Base-by-base conservation (phyloP, 139 green algal species). In the Volvox reticuliferus region DNA sequence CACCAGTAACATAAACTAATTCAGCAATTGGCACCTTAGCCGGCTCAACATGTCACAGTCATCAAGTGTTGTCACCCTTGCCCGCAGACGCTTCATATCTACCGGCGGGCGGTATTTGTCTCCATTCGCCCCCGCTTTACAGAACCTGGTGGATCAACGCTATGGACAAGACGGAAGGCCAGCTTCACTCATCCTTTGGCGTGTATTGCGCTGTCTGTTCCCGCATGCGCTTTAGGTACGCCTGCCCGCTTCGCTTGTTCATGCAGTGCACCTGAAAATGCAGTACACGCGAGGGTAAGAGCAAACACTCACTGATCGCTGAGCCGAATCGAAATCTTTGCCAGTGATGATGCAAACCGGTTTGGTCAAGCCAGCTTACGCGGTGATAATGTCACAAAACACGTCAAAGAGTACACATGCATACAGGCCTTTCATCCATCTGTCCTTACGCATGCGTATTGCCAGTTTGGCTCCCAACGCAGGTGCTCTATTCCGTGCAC, bases 221-320 rank as follows among this genome's bases (percentile, higher is more conserved):
- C 17, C 19, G 33, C 82, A 88, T 88, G 82, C 82, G 61, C 82
- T 61, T 32, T 18, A 78, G 20, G 32, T 88, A 88, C n/a, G 55
- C 77, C 3, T 28, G n/a, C n/a, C n/a, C 2, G 62, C 82, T 88
- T 1, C 30, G 62, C 16, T 61, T 30, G 0, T 77, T 77, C 21
- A 88, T 16, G 62, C 62, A 0, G 82, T 88, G 33, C 18, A n/a
- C 82, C 82, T 88, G 82, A 26, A 63, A 12, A n/a, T 35, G 28
- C 28, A 50, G 62, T 3, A 18, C 20, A 33, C 32, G 17, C 32
- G 61, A 13, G 30, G 44, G 44, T 55, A 55, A 55, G 28, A n/a
- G 50, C 44, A 6, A n/a, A 85, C 13, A 19, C 37, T 20, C 19
- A 35, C 20, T 44, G 3, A 44, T 24, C 26, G n/a, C 28, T 32